A percentile compares a stretch with the other conserved stretches of the same genome.
phyloP scores from a whole-genome alignment of 108 stramenopile species.

The Parmales sp. region DNA sequence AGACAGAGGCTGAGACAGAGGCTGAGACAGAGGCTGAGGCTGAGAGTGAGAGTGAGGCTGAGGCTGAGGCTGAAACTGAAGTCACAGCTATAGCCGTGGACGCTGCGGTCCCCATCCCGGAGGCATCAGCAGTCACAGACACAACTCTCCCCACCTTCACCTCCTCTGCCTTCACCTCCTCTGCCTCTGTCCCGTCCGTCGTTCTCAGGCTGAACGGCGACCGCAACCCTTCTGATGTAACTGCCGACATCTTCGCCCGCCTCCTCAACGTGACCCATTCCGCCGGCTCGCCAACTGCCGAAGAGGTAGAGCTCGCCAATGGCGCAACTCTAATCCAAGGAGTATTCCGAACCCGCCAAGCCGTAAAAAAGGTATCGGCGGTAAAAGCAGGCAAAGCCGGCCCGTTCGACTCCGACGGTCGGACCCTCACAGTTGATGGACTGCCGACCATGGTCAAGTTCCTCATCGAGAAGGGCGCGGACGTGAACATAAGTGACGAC shows the following conservation, averaged over 20 bases:
- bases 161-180: neutral
- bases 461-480: constrained; percentile 28
- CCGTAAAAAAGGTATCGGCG: neutral
- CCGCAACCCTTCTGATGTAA: neutral
- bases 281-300: neutral
- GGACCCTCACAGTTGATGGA: neutral
- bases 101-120: neutral
- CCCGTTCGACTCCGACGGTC: too few species aligned
- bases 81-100: neutral
- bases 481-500: constrained; percentile 26
- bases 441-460: constrained; percentile 21
- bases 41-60: neutral
- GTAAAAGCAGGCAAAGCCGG: neutral
- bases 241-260: neutral
- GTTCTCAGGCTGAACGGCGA: neutral
- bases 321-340: neutral
- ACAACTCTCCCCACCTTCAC: too few species aligned
- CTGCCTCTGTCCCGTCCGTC: neutral
- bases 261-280: neutral
- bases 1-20: neutral
- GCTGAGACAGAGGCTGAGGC: neutral
- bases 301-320: neutral
- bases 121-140: neutral
- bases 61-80: neutral
- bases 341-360: neutral